These are phyloP conservation scores for Buxus sempervirens DNA, from an alignment of 164 flowering plant species.

Conservation along the genomic window DNA sequence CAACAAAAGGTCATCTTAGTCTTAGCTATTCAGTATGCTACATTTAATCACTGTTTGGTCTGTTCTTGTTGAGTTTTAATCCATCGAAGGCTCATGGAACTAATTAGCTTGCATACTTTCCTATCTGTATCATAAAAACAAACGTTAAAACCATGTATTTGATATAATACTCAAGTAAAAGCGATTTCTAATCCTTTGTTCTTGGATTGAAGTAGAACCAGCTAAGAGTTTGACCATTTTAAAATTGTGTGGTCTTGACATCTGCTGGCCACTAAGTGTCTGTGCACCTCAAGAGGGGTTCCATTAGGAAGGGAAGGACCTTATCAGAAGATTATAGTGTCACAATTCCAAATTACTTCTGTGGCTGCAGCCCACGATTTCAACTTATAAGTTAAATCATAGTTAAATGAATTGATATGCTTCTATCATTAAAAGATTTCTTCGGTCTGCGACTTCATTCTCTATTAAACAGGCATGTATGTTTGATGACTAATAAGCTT, in stretches of 20 bases:
- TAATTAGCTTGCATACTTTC: too few species aligned
- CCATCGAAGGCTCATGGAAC: neutral
- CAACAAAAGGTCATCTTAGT: neutral
- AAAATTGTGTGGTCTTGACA: too few species aligned
- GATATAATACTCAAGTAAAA: too few species aligned
- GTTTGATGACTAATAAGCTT: neutral
- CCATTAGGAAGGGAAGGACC: too few species aligned
- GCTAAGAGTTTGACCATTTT: too few species aligned
- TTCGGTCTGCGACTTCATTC: neutral
- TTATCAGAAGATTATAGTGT: neutral
- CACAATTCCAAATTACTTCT: neutral
- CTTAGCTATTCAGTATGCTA: neutral
- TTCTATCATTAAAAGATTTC: too few species aligned
- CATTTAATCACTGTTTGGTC: neutral
- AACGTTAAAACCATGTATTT: too few species aligned
- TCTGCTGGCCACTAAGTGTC: too few species aligned
- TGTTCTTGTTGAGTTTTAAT: neutral
- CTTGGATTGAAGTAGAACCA: too few species aligned
- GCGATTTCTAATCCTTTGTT: too few species aligned
- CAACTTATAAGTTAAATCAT: neutral
- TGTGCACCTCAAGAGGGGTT: too few species aligned
- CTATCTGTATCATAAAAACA: too few species aligned
- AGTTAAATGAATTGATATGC: neutral
- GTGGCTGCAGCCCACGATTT: neutral
- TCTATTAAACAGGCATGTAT: neutral